Conservation (phyloP, 116 monocot species). For the Trichopus zeylanicus region DNA sequence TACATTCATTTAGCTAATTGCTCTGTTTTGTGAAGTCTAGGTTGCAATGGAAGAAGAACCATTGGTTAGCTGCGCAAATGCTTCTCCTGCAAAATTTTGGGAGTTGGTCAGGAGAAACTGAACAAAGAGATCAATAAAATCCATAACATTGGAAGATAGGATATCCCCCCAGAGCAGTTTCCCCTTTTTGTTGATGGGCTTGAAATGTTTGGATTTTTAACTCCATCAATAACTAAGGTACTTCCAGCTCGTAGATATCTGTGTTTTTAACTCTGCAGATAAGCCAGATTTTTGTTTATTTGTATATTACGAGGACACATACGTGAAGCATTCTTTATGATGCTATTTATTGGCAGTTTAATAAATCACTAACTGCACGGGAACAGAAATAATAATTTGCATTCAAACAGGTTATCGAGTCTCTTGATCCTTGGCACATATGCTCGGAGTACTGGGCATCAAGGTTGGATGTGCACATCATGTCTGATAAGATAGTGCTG, state of each 20-base stretch:
- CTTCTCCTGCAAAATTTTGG: conserved; percentile 56
- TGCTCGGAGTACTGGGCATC: conserved; percentile 52
- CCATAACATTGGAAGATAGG: conserved; percentile 16
- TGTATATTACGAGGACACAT: too few relatives aligned
- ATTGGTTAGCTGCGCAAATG: conserved; percentile 31
- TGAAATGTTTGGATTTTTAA: conserved; percentile 84
- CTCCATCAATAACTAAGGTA: conserved; percentile 60
- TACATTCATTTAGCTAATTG: not conserved
- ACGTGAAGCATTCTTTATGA: too few relatives aligned
- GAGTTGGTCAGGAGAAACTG: conserved; percentile 42
- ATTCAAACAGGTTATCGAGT: conserved; percentile 48
- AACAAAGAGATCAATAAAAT: conserved; percentile 48
- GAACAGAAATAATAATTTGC: conserved; percentile 9
- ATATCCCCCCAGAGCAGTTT: conserved; percentile 20
- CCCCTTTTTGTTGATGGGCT: conserved; percentile 44
- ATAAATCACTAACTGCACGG: too few relatives aligned
- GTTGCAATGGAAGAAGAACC: conserved; percentile 56
- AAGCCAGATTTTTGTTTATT: too few relatives aligned
- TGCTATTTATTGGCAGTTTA: too few relatives aligned
- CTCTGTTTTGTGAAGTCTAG: conserved; percentile 15
- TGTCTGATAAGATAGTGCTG: not conserved
- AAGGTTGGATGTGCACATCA: too few relatives aligned
- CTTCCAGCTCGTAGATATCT: too few relatives aligned
- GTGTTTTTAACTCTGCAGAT: too few relatives aligned
- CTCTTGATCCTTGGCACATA: conserved; percentile 38